Evolutionary conservation across 257 asterid genomes (phyloP).

Genomic region (Solanum megistacrolobum): DNA sequence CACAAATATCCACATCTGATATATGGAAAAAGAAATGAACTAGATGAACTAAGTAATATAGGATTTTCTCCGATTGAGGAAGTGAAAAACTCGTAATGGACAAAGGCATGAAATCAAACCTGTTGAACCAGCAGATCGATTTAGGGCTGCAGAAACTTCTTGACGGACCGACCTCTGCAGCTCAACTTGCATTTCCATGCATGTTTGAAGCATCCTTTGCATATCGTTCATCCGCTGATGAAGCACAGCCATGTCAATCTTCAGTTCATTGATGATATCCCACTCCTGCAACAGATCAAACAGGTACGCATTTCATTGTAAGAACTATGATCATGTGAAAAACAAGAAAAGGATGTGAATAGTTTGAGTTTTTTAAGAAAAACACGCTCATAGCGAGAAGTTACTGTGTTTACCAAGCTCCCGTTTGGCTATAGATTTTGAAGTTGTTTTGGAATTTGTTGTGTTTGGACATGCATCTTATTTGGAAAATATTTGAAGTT

Average conservation of each 20-base stretch:
- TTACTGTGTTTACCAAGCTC: not conserved
- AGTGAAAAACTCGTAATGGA: not conserved
- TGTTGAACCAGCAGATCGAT: slow-evolving; percentile 34
- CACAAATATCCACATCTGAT: slow-evolving; percentile 24
- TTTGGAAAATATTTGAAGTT: not conserved
- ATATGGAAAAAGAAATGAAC: not conserved
- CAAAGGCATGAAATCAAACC: slow-evolving; percentile 22
- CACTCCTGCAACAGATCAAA: slow-evolving; percentile 36
- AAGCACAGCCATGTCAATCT: slow-evolving; percentile 72
- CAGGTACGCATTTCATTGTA: not conserved
- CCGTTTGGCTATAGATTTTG: not conserved
- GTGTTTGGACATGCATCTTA: not conserved
- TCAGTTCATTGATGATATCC: slow-evolving; percentile 61
- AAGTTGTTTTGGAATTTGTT: not conserved
- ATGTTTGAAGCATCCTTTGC: slow-evolving; percentile 82
- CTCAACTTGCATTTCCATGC: slow-evolving; percentile 85
- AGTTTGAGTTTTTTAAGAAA: not conserved
- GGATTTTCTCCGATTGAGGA: not conserved
- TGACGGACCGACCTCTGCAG: slow-evolving; percentile 61
- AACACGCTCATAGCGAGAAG: not conserved
- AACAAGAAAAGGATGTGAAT: not conserved
- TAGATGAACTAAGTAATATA: not conserved
- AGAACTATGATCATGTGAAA: not conserved
- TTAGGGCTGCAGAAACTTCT: slow-evolving; percentile 80
- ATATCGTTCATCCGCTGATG: slow-evolving; percentile 63